A percentile compares a stretch with the other conserved stretches of the same genome.
These are phyloP conservation scores for Thelephora aurantiotincta DNA, from an alignment of 768 basidiomycete species.

Conservation along the genomic window DNA sequence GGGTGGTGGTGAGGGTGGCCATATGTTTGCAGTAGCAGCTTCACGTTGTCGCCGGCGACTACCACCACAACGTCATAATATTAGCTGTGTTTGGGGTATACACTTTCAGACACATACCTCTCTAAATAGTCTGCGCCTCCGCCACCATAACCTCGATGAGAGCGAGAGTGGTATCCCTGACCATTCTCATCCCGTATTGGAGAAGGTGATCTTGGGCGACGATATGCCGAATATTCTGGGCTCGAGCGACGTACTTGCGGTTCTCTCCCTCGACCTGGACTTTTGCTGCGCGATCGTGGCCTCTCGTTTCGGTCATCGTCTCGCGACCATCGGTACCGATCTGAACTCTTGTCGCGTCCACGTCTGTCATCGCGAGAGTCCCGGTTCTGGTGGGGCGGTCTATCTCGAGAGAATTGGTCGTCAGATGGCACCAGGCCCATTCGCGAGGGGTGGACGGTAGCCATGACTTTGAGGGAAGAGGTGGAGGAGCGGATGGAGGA, in stretches of 20 bases:
- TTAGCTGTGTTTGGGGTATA: conserved; percentile 1
- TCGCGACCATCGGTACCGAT: conserved; percentile 13
- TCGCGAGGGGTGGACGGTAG: conserved; percentile 62
- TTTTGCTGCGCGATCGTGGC: conserved; percentile 10
- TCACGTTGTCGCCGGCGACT: conserved; percentile 66
- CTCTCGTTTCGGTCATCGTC: conserved; percentile 12
- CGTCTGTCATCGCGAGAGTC: conserved; percentile 3
- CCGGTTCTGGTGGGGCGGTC: conserved; percentile 17
- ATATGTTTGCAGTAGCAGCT: conserved; percentile 41
- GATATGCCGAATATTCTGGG: conserved; percentile 16
- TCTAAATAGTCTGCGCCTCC: conserved; percentile 49
- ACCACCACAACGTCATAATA: conserved; percentile 1
- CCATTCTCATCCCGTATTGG: conserved; percentile 18
- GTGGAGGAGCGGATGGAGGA: background rate
- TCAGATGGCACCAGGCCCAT: conserved; percentile 47
- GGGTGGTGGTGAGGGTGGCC: conserved; percentile 72
- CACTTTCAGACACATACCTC: conserved; percentile 31
- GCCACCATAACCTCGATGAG: conserved; percentile 15
- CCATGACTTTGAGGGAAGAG: conserved; percentile 35
- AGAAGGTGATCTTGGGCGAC: conserved; percentile 14
- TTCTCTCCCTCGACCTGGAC: conserved; percentile 12
- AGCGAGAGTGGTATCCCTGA: conserved; percentile 36
- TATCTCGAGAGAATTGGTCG: conserved; percentile 9
- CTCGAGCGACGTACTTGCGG: conserved; percentile 20
- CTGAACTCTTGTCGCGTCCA: conserved; percentile 16